Conservation (phyloP, 139 green algal species). For the Haematococcus sp. region DNA sequence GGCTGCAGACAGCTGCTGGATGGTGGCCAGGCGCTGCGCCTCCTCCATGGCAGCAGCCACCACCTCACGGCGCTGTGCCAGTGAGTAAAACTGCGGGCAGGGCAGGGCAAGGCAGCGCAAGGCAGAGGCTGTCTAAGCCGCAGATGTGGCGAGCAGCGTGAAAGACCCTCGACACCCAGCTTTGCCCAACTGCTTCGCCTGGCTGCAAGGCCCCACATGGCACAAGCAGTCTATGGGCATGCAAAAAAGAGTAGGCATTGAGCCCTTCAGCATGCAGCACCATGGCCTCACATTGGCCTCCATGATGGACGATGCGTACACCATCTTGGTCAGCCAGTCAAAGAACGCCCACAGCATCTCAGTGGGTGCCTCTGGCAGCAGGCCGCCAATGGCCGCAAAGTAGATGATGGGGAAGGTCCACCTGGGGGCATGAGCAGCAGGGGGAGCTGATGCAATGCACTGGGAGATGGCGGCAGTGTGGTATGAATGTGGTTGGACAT, state of each 20-base stretch:
- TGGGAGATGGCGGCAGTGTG: no score
- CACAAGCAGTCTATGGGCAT: no score
- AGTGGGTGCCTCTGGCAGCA: constrained; percentile 18
- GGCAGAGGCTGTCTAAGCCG: no score
- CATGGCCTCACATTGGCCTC: background rate
- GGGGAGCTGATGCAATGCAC: no score
- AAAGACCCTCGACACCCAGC: no score
- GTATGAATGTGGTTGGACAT: no score
- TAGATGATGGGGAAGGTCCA: constrained; percentile 45
- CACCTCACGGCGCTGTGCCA: constrained; percentile 37
- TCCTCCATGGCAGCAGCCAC: constrained; percentile 31
- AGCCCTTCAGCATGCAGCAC: no score
- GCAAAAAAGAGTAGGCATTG: no score
- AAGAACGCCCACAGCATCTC: constrained; percentile 37
- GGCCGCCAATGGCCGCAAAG: constrained; percentile 33
- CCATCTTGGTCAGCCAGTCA: constrained; percentile 37
- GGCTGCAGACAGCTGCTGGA: constrained; percentile 34
- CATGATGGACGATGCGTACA: background rate
- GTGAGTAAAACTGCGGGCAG: constrained; percentile 37
- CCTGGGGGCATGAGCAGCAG: constrained; percentile 4
- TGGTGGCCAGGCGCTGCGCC: constrained; percentile 30
- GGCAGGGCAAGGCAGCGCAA: no score
- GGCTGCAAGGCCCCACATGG: no score
- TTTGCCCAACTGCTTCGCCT: no score
- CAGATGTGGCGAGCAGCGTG: no score